These are phyloP conservation scores for Amphibolis antarctica DNA, from an alignment of 106 monocot genomes.

Conservation along the genomic window DNA sequence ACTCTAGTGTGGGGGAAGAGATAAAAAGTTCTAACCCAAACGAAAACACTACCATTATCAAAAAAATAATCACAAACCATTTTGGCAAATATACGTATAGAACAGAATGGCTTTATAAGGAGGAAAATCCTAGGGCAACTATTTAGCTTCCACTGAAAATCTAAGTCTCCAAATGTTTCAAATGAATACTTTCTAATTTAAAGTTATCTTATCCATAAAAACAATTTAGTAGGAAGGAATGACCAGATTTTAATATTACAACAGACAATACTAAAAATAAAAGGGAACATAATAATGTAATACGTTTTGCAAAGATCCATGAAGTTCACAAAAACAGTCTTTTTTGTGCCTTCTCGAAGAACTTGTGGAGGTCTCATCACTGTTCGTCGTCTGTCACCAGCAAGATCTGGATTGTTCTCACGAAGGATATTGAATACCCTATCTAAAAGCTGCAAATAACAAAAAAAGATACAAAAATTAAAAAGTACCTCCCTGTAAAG, in stretches of 20 bases:
- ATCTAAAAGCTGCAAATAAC: conserved; percentile 49
- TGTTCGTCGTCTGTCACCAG: conserved; percentile 84
- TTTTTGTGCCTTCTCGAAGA: conserved; percentile 94
- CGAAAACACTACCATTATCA: no score
- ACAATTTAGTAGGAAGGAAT: not conserved
- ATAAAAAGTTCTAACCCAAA: no score
- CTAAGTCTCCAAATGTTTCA: no score
- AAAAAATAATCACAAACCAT: no score
- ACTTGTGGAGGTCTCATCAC: conserved; percentile 97
- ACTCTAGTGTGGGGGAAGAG: no score
- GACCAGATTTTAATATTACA: not conserved
- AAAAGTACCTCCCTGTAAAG: not conserved
- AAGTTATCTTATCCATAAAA: no score
- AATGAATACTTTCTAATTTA: no score
- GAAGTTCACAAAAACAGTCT: conserved; percentile 94
- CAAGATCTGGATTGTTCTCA: conserved; percentile 87
- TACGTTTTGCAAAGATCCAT: conserved; percentile 94
- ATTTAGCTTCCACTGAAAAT: no score
- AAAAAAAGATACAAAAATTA: not conserved
- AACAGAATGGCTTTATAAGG: no score
- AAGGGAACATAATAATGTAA: not conserved
- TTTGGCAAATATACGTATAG: no score
- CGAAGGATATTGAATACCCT: conserved; percentile 88
- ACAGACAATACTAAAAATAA: not conserved
- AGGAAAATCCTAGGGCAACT: no score